Evolutionary conservation across 257 asterid species (phyloP), one percentile per base, ranked within the genome.

Genomic region (Knoxia roxburghii): DNA sequence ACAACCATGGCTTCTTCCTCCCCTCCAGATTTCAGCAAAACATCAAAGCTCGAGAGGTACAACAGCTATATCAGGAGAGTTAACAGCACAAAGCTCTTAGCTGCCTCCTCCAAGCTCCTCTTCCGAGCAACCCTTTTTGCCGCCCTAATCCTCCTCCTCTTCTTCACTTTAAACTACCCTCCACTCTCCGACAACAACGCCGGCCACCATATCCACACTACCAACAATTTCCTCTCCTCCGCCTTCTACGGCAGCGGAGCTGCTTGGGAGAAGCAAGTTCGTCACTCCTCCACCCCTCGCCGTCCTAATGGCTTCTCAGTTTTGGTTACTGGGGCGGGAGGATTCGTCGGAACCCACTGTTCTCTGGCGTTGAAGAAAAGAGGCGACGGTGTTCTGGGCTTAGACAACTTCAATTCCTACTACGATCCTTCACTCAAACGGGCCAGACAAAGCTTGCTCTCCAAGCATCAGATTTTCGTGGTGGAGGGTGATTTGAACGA

Each of bases 301-400:
- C 93, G 96, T 30, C 80, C 86, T 48, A 76, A 87, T 53, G 98
- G 98, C 1, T 74, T 89, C 75, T 89, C 98, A 6, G 87, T 92
- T 18, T 75, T 92, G 3, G 95, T 92, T 59, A 92, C 98, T 2
- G 98, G 98, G 2, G 98, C 98, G 0, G 96, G 84, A 12, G 98
- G 98, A 0, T 92, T 92, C 67, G 98, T 92, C 4, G 98, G 98
- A 0, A 79, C 89, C 3, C 98, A 92, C 60, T 92, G 91, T 75
- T 83, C 98, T 9, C 64, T 89, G 8, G 95, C 97, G 6, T 33
- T 92, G 0, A 87, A 85, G 23, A 92, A 87, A 37, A 87, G 98
- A 27, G 98, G 98, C 20, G 98, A 92, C 53, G 98, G 97, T 8
- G 98, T 92, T 0, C 35, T 92, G 1, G 98, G 98, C 2, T 67